These are phyloP conservation scores for Boletus sp. DNA, from an alignment of 768 basidiomycete species.

Conservation along the genomic window DNA sequence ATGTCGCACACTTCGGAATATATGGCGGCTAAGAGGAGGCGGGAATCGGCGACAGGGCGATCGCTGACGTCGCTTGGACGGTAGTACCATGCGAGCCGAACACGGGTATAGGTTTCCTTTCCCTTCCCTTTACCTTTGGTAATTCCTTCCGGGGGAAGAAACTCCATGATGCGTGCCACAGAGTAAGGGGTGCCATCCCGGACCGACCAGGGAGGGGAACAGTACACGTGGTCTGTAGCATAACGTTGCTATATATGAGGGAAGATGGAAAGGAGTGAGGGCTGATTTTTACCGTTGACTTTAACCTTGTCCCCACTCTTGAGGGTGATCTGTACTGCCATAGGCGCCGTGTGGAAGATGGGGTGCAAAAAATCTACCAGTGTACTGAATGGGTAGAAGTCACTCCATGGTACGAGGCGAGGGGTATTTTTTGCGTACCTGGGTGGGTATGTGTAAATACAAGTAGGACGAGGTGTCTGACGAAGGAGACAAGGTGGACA, in stretches of 20 bases:
- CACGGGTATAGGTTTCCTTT: conserved; percentile 73
- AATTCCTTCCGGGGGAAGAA: conserved; percentile 76
- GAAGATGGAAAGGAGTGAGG: conserved; percentile 13
- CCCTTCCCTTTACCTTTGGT: conserved; percentile 65
- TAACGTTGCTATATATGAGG: conserved; percentile 25
- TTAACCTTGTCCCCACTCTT: conserved; percentile 84
- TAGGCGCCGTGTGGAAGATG: conserved; percentile 18
- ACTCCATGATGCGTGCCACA: conserved; percentile 96
- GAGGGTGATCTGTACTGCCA: conserved; percentile 49
- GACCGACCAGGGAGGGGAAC: conserved; percentile 88
- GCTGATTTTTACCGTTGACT: conserved; percentile 69
- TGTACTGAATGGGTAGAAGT: conserved; percentile 4
- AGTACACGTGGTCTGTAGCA: conserved; percentile 91
- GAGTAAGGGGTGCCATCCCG: conserved; percentile 95
- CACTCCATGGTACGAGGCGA: neutral
- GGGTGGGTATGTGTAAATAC: conserved; percentile 17
- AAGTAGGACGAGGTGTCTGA: conserved; percentile 26
- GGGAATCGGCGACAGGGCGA: conserved; percentile 85
- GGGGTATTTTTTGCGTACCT: conserved; percentile 27
- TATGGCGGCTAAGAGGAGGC: conserved; percentile 91
- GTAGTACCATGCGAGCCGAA: conserved; percentile 94
- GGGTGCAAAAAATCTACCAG: conserved; percentile 29
- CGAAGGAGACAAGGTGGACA: conserved; percentile 36
- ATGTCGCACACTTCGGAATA: conserved; percentile 96
- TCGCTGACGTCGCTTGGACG: conserved; percentile 95